Percentiles rank a stretch among this genome's conserved stretches.
phyloP scores from a whole-genome alignment of 2,329 filamentous ascomycete species.

The Talaromyces funiculosus region DNA sequence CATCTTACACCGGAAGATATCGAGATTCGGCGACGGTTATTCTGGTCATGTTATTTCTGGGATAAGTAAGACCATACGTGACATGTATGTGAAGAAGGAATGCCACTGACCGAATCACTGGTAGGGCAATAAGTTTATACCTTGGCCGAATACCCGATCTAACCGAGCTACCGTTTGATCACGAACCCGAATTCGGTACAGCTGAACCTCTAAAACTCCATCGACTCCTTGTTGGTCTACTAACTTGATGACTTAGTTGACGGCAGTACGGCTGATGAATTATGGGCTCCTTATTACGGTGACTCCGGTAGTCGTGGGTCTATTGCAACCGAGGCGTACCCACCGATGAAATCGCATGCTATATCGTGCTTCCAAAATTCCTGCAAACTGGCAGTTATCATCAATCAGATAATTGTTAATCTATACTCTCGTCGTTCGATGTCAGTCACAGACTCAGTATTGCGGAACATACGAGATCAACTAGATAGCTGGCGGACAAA shows the following conservation, averaged over 20 bases:
- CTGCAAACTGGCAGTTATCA: neutral
- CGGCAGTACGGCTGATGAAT: constrained; percentile 13
- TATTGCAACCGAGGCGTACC: neutral
- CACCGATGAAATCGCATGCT: neutral
- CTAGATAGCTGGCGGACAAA: no score
- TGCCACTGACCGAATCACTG: no score
- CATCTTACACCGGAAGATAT: constrained; percentile 24
- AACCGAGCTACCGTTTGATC: no score
- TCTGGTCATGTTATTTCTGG: constrained; percentile 29
- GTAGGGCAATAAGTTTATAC: constrained; percentile 20
- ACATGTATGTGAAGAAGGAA: no score
- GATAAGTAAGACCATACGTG: constrained; percentile 19
- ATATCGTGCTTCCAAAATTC: constrained; percentile 3
- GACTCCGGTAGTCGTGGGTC: neutral
- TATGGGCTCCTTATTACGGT: constrained; percentile 26
- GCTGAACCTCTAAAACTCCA: no score
- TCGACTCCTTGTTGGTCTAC: no score
- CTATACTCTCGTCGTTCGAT: no score
- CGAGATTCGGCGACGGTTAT: constrained; percentile 25
- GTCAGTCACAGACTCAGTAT: no score
- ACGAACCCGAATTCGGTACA: no score
- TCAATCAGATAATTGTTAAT: no score
- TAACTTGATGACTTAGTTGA: no score
- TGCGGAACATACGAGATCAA: no score
- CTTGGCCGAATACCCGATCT: constrained; percentile 17